A percentile compares a stretch with the other conserved stretches of the same genome.
Conservation (phyloP, 116 monocot genomes). For the Papilionanthe hybrid region DNA sequence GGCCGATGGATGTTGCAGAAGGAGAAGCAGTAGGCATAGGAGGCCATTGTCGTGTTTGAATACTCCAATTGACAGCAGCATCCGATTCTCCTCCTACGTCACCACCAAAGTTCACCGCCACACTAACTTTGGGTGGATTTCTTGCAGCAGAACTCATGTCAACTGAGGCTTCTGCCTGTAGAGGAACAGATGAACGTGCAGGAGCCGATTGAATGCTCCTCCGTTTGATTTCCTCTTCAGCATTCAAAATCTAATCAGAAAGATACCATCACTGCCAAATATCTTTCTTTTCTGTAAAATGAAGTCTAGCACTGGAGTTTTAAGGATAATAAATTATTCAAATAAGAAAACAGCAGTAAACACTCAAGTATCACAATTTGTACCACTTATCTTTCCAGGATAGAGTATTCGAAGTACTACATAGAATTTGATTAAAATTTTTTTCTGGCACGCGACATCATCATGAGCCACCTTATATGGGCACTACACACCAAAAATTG, state of each 20-base stretch:
- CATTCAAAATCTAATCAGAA: slow-evolving; percentile 57
- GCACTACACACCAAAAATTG: too few relatives aligned
- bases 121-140: slow-evolving; percentile 38
- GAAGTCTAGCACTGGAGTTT: background rate
- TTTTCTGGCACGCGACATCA: too few relatives aligned
- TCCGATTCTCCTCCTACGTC: slow-evolving; percentile 61
- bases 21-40: slow-evolving; percentile 40
- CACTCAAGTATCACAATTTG: too few relatives aligned
- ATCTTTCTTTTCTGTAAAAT: background rate
- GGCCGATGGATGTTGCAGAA: slow-evolving; percentile 44
- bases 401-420: too few relatives aligned
- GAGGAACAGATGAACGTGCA: slow-evolving; percentile 20
- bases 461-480: too few relatives aligned
- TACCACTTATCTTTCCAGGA: too few relatives aligned
- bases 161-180: slow-evolving; percentile 33
- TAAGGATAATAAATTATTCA: background rate
- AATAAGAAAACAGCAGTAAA: background rate
- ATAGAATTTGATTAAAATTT: too few relatives aligned
- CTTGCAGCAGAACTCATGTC: slow-evolving; percentile 44
- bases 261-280: background rate
- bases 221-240: slow-evolving; percentile 81
- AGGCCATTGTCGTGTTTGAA: slow-evolving; percentile 38
- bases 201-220: slow-evolving; percentile 28
- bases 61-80: slow-evolving; percentile 30
- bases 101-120: slow-evolving; percentile 66